Base-by-base conservation (phyloP, 768 basidiomycete species). In the Brasilioporus rufonigricans region DNA sequence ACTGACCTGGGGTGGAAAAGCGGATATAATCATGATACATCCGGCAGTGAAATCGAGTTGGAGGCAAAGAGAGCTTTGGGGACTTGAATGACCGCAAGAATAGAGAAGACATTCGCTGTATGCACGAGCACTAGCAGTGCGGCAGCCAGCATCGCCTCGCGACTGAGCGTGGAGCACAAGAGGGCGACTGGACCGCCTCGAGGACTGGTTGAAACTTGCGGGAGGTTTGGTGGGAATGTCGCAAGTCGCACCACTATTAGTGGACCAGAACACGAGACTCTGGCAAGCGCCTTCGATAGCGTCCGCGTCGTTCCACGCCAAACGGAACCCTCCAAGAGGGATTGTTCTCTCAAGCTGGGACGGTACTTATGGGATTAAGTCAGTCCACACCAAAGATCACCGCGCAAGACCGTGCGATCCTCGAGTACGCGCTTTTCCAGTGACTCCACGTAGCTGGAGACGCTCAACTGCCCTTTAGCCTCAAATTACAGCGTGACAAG, bases 401-500 rank as follows among this genome's bases (percentile, higher is more conserved):
- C 19, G 76, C 84, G 27, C 95, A 95, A 66, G 97, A 99, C 72
- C 84, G 88, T 60, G 96, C 97, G 41, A 89, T 99, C 58, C 81
- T 99, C 56, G 96, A 98, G 96, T 98, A 59, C 69, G 91, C 80
- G 23, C 61, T 27, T 52, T 55, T 53, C 56, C 55, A n/a, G n/a
- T 48, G 51, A 53, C 46, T 61, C 48, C 50, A 35, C 61, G 35
- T 12, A 50, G 48, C 45, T 57, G 57, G 56, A 60, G 50, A 69
- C 26, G 50, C 48, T 63, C 60, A 63, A 57, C 57, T 18, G 26
- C 18, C 50, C 48, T 66, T 29, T 70, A 98, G 96, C 68, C 81
- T 99, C 61, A 98, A 99, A 73, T 72, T 97, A 44, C 97, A 99
- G 71, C 81, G 97, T 32, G 97, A 99, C 74, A 98, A 95, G 71